Evolutionary conservation across 129 eudicot species (phyloP).

Genomic region (Ambrosia trifida): DNA sequence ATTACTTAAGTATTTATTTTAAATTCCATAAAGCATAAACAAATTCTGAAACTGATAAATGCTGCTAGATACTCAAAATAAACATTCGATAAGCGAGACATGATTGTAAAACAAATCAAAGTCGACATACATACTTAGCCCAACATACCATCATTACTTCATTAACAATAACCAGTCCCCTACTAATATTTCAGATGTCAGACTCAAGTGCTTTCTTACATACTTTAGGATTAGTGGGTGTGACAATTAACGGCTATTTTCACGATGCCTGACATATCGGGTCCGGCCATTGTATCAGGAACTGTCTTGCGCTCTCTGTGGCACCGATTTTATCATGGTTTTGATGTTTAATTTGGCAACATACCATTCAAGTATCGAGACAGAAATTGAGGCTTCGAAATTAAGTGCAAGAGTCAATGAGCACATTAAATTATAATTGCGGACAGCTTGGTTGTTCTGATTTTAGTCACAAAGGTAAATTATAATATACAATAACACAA

Average conservation of each 20-base stretch:
- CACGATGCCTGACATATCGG: conserved; percentile 88
- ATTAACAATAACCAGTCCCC: conserved; percentile 17
- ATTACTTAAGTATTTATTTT: too few relatives aligned
- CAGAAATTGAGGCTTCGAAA: too few relatives aligned
- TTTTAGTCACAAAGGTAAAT: too few relatives aligned
- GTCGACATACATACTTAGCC: background rate
- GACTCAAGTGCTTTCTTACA: background rate
- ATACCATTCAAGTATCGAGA: too few relatives aligned
- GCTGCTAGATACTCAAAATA: background rate
- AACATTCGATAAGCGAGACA: background rate
- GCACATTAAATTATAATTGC: too few relatives aligned
- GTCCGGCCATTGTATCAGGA: conserved; percentile 95
- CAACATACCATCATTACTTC: conserved; percentile 9
- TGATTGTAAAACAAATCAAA: background rate
- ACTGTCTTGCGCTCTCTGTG: conserved; percentile 81
- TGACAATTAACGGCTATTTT: conserved; percentile 54
- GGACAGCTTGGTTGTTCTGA: conserved; percentile 84
- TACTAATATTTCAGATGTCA: conserved; percentile 8
- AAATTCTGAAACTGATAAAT: background rate
- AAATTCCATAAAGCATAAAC: background rate
- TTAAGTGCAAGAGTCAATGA: too few relatives aligned
- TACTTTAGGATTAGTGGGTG: too few relatives aligned
- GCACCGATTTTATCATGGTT: too few relatives aligned
- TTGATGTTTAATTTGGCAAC: too few relatives aligned
- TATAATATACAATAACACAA: too few relatives aligned